These are phyloP conservation scores for Porphyrellus sp. DNA, from an alignment of 1,284 basidiomycete genomes.

Conservation along the genomic window DNA sequence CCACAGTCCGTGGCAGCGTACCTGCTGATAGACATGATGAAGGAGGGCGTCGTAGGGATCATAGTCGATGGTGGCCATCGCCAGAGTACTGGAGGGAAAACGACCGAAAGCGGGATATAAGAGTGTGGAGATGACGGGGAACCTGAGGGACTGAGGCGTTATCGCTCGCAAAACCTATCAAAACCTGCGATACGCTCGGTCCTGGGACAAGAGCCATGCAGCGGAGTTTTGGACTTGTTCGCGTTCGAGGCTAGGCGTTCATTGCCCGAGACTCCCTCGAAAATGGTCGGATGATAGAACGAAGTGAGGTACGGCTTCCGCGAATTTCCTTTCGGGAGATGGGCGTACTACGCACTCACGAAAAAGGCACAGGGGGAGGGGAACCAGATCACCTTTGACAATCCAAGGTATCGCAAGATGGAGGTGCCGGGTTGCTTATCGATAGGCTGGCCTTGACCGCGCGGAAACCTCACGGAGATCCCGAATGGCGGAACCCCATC, in stretches of 20 bases:
- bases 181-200: background rate
- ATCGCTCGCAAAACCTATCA: background rate
- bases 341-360: background rate
- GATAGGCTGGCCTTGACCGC: background rate
- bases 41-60: conserved; percentile 39
- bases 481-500: background rate
- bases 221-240: background rate
- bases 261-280: background rate
- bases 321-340: conserved; percentile 8
- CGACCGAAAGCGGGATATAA: conserved; percentile 13
- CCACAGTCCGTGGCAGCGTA: conserved; percentile 1
- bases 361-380: conserved; percentile 1
- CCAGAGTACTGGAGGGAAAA: background rate
- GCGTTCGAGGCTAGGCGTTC: background rate
- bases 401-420: background rate
- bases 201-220: background rate
- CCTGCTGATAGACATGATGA: conserved; percentile 38
- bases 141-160: background rate
- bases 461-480: background rate
- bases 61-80: conserved; percentile 34
- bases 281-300: background rate
- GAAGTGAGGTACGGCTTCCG: background rate
- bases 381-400: background rate
- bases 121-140: conserved; percentile 2
- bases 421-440: background rate